Conservation (phyloP, 139 green algal species). For the Trebouxia sp. region DNA sequence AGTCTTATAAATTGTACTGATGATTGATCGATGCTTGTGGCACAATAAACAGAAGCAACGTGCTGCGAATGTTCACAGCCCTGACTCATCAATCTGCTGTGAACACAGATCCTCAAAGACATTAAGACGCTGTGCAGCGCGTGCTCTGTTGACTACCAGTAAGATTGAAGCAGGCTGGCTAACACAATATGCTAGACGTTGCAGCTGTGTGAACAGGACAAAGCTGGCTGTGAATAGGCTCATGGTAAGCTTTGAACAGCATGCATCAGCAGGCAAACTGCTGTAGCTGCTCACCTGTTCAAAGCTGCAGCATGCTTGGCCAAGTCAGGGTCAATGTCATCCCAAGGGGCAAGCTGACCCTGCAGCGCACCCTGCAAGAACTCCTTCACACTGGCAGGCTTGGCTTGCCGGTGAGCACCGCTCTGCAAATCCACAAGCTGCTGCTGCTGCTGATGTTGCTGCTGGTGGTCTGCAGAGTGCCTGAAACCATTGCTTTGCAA, state of each 20-base stretch:
- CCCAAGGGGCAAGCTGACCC: neutral
- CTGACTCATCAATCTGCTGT: too few relatives aligned
- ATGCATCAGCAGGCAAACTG: neutral
- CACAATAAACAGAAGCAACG: too few relatives aligned
- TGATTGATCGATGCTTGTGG: too few relatives aligned
- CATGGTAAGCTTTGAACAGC: neutral
- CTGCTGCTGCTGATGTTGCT: neutral
- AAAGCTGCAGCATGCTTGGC: neutral
- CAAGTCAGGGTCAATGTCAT: slow-evolving; percentile 18
- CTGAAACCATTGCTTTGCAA: neutral
- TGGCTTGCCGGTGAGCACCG: too few relatives aligned
- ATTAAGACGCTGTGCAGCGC: too few relatives aligned
- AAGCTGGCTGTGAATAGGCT: neutral
- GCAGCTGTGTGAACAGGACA: neutral
- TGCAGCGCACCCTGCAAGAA: neutral
- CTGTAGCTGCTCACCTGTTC: neutral
- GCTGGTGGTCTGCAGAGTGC: neutral
- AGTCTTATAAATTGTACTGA: too few relatives aligned
- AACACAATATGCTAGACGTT: neutral
- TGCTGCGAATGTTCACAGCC: too few relatives aligned
- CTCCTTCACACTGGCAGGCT: neutral
- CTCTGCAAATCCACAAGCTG: neutral
- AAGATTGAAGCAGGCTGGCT: neutral
- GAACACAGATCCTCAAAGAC: too few relatives aligned
- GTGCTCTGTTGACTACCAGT: too few relatives aligned